Conservation (phyloP, 2,329 filamentous ascomycete species). For the Fusarium papillatum region DNA sequence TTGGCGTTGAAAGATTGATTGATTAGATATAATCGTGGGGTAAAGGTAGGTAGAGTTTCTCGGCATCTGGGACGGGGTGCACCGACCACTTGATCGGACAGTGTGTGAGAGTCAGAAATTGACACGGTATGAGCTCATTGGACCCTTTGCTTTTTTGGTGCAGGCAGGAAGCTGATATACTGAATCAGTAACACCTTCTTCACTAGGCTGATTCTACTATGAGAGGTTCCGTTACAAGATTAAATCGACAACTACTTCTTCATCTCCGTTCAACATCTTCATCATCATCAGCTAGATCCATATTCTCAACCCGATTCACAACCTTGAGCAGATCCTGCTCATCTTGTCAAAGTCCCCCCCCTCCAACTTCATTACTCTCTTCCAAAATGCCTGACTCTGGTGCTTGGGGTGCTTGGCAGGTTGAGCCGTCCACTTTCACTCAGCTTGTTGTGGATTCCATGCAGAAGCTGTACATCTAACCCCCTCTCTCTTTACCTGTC, state of each 20-base stretch:
- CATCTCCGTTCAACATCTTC: neutral
- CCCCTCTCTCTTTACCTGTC: neutral
- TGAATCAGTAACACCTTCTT: neutral
- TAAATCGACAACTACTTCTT: slow-evolving; percentile 8
- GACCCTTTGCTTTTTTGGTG: slow-evolving; percentile 21
- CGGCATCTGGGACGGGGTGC: neutral
- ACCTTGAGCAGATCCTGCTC: slow-evolving; percentile 28
- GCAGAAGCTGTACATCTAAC: slow-evolving; percentile 73
- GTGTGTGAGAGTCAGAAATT: slow-evolving; percentile 11
- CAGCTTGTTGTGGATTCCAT: slow-evolving; percentile 81
- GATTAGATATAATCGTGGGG: slow-evolving; percentile 52
- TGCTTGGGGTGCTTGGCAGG: slow-evolving; percentile 57
- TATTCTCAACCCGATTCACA: neutral
- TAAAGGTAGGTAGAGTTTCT: slow-evolving; percentile 22
- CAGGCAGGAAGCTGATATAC: neutral
- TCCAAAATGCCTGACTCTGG: slow-evolving; percentile 45
- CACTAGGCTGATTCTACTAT: slow-evolving; percentile 20
- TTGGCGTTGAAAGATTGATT: slow-evolving; percentile 45
- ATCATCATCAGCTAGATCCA: neutral
- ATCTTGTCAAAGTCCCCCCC: slow-evolving; percentile 23
- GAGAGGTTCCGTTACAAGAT: slow-evolving; percentile 22
- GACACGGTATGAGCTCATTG: slow-evolving; percentile 53
- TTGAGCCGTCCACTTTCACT: slow-evolving; percentile 58
- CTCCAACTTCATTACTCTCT: neutral
- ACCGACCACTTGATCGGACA: slow-evolving; percentile 19